Evolutionary conservation across 768 basidiomycete species (phyloP).

Genomic region (Filobasidium wieringae): DNA sequence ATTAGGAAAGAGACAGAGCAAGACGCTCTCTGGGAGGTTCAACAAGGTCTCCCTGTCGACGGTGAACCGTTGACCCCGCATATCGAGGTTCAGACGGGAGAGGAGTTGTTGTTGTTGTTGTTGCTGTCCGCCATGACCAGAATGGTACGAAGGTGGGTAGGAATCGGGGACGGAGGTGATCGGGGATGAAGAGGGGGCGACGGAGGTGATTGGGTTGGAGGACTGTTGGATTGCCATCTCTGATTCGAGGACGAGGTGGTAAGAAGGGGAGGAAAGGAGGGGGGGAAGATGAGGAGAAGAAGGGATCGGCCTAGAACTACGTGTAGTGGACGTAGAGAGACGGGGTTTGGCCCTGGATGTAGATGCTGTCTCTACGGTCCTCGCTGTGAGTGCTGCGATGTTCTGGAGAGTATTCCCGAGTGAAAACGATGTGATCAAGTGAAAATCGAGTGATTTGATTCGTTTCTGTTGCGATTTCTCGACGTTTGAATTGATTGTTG

Average conservation of each 20-base stretch:
- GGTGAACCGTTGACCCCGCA: slow-evolving; percentile 79
- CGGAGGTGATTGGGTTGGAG: slow-evolving; percentile 39
- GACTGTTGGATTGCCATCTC: neutral
- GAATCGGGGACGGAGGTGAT: slow-evolving; percentile 37
- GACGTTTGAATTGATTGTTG: no score
- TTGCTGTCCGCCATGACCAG: slow-evolving; percentile 8
- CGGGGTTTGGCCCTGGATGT: no score
- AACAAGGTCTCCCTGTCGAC: slow-evolving; percentile 96
- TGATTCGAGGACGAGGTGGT: neutral
- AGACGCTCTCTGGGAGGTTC: slow-evolving; percentile 93
- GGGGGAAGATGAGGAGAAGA: no score
- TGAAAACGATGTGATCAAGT: no score
- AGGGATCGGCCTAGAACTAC: no score
- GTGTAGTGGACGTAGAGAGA: no score
- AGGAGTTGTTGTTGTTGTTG: slow-evolving; percentile 57
- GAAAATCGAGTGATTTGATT: no score
- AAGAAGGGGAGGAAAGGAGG: neutral
- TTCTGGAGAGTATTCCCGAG: no score
- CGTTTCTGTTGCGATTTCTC: no score
- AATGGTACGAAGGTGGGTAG: slow-evolving; percentile 22
- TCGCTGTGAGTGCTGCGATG: no score
- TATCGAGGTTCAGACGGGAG: slow-evolving; percentile 76
- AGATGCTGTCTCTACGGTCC: no score
- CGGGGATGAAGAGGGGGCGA: slow-evolving; percentile 30
- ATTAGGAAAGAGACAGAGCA: slow-evolving; percentile 93